phyloP scores from a whole-genome alignment of 805 yeast genomes.

The Millerago galiae region DNA sequence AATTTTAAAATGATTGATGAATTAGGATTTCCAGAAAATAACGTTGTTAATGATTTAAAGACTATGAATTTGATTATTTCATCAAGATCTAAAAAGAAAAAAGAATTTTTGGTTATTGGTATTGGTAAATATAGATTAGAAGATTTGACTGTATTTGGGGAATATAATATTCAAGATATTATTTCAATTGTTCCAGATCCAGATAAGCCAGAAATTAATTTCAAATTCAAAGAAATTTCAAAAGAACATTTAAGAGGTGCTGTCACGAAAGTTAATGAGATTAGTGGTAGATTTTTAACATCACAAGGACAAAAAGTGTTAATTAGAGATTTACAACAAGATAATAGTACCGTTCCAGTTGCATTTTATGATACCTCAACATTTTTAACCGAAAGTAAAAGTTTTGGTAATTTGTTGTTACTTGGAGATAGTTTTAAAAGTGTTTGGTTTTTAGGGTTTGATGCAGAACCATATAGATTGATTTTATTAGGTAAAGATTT shows the following conservation, averaged over 20 bases:
- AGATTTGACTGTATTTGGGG: slow-evolving; percentile 74
- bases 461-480: slow-evolving; percentile 91
- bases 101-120: slow-evolving; percentile 74
- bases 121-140: slow-evolving; percentile 71
- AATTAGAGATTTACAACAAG: slow-evolving; percentile 79
- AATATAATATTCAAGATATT: slow-evolving; percentile 65
- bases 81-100: slow-evolving; percentile 36
- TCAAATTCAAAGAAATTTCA: slow-evolving; percentile 65
- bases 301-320: slow-evolving; percentile 80
- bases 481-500: slow-evolving; percentile 71
- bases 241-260: slow-evolving; percentile 80
- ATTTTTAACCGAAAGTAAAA: slow-evolving; percentile 70
- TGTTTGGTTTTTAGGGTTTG: slow-evolving; percentile 80
- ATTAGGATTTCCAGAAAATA: slow-evolving; percentile 59
- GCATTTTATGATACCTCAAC: slow-evolving; percentile 88
- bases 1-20: slow-evolving; percentile 74
- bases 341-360: slow-evolving; percentile 82
- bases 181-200: slow-evolving; percentile 87
- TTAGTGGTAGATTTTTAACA: slow-evolving; percentile 76
- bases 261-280: slow-evolving; percentile 66
- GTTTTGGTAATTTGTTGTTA: slow-evolving; percentile 75
- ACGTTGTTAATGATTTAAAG: slow-evolving; percentile 38
- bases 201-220: slow-evolving; percentile 75
- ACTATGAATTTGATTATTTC: slow-evolving; percentile 31
- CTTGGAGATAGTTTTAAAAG: slow-evolving; percentile 78